A percentile compares a stretch with the other conserved stretches of the same genome.
Conservation (phyloP, 2,329 filamentous ascomycete genomes). For the Trichoderma sp. region DNA sequence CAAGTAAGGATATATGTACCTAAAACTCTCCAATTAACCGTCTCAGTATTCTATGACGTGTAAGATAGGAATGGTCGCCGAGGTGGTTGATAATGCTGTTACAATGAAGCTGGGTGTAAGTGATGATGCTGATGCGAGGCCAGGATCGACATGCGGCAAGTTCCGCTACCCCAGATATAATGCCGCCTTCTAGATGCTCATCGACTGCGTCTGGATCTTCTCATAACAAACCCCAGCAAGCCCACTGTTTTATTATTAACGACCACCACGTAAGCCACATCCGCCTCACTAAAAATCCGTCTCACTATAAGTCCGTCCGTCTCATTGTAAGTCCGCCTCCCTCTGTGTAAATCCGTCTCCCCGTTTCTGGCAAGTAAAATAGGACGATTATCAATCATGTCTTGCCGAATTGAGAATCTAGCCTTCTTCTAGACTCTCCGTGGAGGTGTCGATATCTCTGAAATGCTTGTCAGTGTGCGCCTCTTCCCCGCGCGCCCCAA, state of each 20-base stretch:
- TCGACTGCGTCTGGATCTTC: too few species aligned
- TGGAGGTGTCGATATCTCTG: background rate
- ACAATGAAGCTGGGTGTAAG: background rate
- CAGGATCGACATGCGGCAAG: background rate
- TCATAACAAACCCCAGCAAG: too few species aligned
- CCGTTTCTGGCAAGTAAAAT: background rate
- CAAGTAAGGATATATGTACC: background rate
- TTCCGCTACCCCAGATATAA: background rate
- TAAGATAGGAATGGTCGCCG: background rate
- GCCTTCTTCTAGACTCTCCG: background rate
- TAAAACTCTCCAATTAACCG: background rate
- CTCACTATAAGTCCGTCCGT: background rate
- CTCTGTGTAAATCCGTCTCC: background rate
- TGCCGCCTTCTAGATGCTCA: too few species aligned
- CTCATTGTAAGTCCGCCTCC: background rate
- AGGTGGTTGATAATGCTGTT: background rate
- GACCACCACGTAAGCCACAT: background rate
- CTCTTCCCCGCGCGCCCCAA: background rate
- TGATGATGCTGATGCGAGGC: background rate
- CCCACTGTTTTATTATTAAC: background rate
- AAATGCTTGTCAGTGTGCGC: background rate
- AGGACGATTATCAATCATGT: background rate
- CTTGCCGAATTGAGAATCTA: background rate
- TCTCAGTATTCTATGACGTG: background rate
- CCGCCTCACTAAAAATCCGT: background rate